phyloP scores from a whole-genome alignment of 331 rosid species.

The Cydonia oblonga region DNA sequence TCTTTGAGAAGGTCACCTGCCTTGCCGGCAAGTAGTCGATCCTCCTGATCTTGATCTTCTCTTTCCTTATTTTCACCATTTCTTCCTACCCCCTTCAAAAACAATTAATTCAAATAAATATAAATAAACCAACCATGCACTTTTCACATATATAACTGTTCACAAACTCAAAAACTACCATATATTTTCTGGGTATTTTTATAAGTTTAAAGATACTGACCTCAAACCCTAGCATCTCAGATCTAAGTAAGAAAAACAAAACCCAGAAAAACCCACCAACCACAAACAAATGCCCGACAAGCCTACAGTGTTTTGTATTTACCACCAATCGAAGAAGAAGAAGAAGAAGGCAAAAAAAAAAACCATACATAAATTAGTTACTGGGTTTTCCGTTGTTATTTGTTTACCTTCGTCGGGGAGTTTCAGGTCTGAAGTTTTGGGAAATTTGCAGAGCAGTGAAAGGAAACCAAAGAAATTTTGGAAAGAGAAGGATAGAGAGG shows the following conservation, averaged over 20 bases:
- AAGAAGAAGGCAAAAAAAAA: neutral
- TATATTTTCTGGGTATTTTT: neutral
- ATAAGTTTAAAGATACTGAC: neutral
- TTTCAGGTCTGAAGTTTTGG: neutral
- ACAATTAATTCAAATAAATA: too few species aligned
- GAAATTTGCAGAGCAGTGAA: neutral
- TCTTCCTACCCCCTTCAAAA: neutral
- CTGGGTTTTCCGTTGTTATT: neutral
- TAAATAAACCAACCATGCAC: neutral
- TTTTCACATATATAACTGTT: neutral
- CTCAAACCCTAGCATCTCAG: neutral
- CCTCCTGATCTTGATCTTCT: constrained; percentile 51
- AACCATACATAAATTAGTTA: neutral
- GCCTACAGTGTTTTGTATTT: neutral
- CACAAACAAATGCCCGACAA: neutral
- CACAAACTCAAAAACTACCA: neutral
- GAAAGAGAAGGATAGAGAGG: neutral
- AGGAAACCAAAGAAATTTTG: neutral
- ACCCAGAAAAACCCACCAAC: neutral
- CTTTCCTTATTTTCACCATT: constrained; percentile 25
- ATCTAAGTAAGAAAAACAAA: neutral
- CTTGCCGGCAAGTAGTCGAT: constrained; percentile 50
- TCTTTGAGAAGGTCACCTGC: too few species aligned
- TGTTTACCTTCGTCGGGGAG: neutral
- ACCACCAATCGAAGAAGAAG: neutral